Evolutionary conservation across 306 rosid species (phyloP).

Genomic region (Alnus glutinosa): DNA sequence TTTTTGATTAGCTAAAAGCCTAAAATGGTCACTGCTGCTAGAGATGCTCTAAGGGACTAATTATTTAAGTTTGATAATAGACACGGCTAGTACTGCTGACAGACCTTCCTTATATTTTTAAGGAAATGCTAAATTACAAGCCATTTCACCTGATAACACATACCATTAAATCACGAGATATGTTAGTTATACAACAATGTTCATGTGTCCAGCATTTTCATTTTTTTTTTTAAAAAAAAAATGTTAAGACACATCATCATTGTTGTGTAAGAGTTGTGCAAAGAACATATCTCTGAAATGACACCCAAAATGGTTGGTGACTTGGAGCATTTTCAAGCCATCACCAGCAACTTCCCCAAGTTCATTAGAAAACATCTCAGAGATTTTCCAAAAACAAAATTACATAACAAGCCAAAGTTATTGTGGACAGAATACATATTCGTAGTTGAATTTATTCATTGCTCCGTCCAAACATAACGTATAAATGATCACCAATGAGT

Average conservation of each 20-base stretch:
- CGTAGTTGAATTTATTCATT: slow-evolving; percentile 29
- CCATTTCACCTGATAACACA: neutral
- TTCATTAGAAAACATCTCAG: slow-evolving; percentile 19
- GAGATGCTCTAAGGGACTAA: too few species aligned
- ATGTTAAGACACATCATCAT: too few species aligned
- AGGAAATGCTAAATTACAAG: neutral
- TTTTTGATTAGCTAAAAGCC: too few species aligned
- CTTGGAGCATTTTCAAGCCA: neutral
- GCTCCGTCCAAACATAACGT: neutral
- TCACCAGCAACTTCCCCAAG: slow-evolving; percentile 8
- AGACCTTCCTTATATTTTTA: neutral
- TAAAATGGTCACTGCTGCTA: too few species aligned
- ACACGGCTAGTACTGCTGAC: too few species aligned
- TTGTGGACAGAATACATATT: slow-evolving; percentile 5
- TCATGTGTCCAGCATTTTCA: too few species aligned
- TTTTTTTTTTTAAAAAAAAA: too few species aligned
- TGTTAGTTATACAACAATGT: too few species aligned
- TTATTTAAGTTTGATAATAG: too few species aligned
- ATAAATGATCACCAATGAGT: neutral
- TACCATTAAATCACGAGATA: too few species aligned
- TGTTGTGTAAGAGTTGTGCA: too few species aligned
- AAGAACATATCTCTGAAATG: neutral
- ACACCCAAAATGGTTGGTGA: neutral
- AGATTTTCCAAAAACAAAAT: neutral
- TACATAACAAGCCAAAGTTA: neutral